Percentiles rank a stretch among this genome's conserved stretches.
Evolutionary conservation across 192 early-diverging fungal species (phyloP).

Genomic region (Rhizophagus sp.): DNA sequence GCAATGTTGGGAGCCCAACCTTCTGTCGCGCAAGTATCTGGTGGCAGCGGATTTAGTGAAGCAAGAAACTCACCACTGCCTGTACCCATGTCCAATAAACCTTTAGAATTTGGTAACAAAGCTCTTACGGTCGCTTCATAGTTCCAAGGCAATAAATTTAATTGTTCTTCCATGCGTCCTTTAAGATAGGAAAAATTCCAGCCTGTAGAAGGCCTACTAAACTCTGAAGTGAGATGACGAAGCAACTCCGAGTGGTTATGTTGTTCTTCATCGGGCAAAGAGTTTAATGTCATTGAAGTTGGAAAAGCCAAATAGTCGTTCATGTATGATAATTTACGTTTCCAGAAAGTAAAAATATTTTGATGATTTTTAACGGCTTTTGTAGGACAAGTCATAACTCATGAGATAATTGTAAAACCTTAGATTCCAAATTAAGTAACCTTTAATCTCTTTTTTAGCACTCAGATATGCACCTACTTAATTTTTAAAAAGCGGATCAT

Average conservation of each 20-base stretch:
- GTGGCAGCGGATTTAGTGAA: constrained; percentile 17
- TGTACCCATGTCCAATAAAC: constrained; percentile 32
- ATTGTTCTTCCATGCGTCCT: constrained; percentile 31
- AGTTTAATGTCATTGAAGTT: not conserved
- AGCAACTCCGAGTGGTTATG: not conserved
- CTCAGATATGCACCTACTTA: too few species aligned
- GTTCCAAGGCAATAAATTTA: constrained; percentile 22
- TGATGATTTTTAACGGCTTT: too few species aligned
- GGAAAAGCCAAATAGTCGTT: not conserved
- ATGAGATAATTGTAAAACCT: too few species aligned
- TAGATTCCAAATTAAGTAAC: too few species aligned
- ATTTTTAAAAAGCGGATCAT: too few species aligned
- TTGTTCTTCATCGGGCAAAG: not conserved
- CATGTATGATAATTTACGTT: not conserved
- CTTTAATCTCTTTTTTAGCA: too few species aligned
- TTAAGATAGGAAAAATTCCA: constrained; percentile 39
- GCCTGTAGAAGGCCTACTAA: constrained; percentile 26
- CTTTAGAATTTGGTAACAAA: constrained; percentile 24
- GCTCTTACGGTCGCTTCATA: constrained; percentile 32
- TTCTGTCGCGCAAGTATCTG: constrained; percentile 34
- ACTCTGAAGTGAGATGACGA: constrained; percentile 16
- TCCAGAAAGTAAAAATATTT: too few species aligned
- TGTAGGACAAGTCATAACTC: too few species aligned
- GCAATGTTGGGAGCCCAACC: constrained; percentile 36
- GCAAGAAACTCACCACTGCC: constrained; percentile 38